These are phyloP conservation scores for Penicillium sp. DNA, from an alignment of 2,329 filamentous ascomycete genomes.

Conservation along the genomic window DNA sequence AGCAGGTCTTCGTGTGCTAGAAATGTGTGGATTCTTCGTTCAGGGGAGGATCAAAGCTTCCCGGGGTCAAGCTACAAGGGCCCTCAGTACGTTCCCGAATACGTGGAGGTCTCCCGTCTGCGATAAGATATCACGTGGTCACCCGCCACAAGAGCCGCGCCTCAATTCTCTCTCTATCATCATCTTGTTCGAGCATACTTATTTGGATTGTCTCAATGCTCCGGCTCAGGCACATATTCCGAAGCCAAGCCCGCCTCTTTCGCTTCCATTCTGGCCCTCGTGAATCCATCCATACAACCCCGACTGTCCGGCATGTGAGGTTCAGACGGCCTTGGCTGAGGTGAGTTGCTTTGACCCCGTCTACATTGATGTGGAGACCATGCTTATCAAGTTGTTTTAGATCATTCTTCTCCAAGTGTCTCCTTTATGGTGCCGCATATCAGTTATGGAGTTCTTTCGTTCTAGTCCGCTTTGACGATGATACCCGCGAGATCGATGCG, in stretches of 20 bases:
- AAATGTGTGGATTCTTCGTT: background rate
- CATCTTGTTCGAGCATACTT: background rate
- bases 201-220: constrained; percentile 32
- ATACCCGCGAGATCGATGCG: constrained; percentile 21
- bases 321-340: constrained; percentile 37
- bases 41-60: background rate
- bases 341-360: constrained; percentile 18
- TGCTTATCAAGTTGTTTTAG: constrained; percentile 17
- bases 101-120: background rate
- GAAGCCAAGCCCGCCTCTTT: constrained; percentile 22
- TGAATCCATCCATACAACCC: constrained; percentile 14
- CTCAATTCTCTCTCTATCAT: background rate
- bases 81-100: background rate
- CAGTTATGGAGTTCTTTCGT: constrained; percentile 35
- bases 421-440: constrained; percentile 35
- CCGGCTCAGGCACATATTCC: constrained; percentile 30
- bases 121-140: constrained; percentile 14
- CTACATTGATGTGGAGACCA: background rate
- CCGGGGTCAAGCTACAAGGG: background rate
- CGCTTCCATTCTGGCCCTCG: constrained; percentile 22
- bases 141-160: background rate
- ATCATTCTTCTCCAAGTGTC: constrained; percentile 29
- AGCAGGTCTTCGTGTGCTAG: background rate
- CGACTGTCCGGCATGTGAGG: constrained; percentile 34
- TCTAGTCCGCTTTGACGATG: constrained; percentile 31